phyloP scores from a whole-genome alignment of 2,329 filamentous ascomycete genomes.

The Talaromyces verruculosus region DNA sequence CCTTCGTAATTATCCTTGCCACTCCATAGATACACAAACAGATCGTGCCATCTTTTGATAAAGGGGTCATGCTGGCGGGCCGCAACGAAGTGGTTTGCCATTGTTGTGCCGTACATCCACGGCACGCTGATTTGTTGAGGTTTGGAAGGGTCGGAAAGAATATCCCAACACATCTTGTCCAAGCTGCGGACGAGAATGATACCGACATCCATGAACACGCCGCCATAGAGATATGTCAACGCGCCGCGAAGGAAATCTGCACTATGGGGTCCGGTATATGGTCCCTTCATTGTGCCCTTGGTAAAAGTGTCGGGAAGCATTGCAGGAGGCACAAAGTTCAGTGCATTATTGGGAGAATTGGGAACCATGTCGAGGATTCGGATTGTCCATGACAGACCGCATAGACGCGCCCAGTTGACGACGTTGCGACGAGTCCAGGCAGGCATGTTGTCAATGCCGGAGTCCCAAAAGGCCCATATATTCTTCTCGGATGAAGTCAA shows the following conservation, averaged over 20 bases:
- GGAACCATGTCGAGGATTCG: constrained; percentile 44
- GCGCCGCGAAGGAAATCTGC: constrained; percentile 52
- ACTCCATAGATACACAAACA: constrained; percentile 41
- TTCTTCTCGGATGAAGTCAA: constrained; percentile 41
- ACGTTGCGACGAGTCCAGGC: constrained; percentile 45
- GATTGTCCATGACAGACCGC: constrained; percentile 43
- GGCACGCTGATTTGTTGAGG: constrained; percentile 19
- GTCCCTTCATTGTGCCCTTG: constrained; percentile 47
- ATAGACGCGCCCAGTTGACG: constrained; percentile 43
- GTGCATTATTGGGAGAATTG: constrained; percentile 41
- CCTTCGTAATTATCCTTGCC: constrained; percentile 35
- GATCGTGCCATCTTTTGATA: constrained; percentile 47
- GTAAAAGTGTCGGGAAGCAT: constrained; percentile 46
- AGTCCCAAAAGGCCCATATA: constrained; percentile 45
- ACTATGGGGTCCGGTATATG: constrained; percentile 46
- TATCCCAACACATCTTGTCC: constrained; percentile 46
- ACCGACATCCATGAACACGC: constrained; percentile 47
- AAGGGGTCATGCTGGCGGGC: constrained; percentile 46
- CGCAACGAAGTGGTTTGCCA: constrained; percentile 48
- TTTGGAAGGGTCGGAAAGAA: constrained; percentile 7
- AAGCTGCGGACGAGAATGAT: constrained; percentile 45
- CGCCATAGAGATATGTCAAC: constrained; percentile 31
- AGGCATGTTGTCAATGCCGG: constrained; percentile 38
- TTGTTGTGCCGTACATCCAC: constrained; percentile 22
- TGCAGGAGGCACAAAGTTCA: constrained; percentile 38